Evolutionary conservation across 805 yeast species (phyloP).

Genomic region (Spathaspora hagerdaliae): DNA sequence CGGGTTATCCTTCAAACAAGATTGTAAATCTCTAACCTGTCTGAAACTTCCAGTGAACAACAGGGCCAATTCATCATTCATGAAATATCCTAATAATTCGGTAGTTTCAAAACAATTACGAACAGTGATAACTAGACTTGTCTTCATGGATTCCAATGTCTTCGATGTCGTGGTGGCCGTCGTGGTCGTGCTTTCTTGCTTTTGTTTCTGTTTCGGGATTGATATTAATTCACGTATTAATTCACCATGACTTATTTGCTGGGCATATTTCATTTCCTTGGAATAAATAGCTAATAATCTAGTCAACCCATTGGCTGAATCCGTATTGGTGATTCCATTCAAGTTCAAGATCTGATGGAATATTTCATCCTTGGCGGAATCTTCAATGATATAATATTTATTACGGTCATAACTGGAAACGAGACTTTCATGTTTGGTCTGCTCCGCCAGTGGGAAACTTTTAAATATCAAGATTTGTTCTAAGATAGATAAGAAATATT

Average conservation of each 20-base stretch:
- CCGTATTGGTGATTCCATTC: slow-evolving; percentile 36
- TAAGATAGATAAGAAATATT: slow-evolving; percentile 50
- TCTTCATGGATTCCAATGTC: slow-evolving; percentile 9
- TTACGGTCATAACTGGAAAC: slow-evolving; percentile 3
- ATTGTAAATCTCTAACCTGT: slow-evolving; percentile 40
- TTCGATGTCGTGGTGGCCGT: no score
- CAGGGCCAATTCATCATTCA: slow-evolving; percentile 48
- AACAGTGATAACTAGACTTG: slow-evolving; percentile 40
- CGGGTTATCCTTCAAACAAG: slow-evolving; percentile 47
- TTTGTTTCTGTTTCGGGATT: background rate
- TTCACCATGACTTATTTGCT: slow-evolving; percentile 42
- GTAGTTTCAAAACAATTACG: slow-evolving; percentile 70
- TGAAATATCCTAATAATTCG: slow-evolving; percentile 43
- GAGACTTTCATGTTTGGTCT: slow-evolving; percentile 14
- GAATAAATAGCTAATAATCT: slow-evolving; percentile 54
- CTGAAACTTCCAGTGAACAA: slow-evolving; percentile 30
- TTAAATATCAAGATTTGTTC: slow-evolving; percentile 53
- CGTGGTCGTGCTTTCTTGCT: background rate
- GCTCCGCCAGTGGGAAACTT: slow-evolving; percentile 45
- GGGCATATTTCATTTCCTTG: slow-evolving; percentile 36
- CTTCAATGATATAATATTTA: slow-evolving; percentile 15
- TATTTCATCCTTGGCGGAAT: slow-evolving; percentile 23
- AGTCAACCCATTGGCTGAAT: slow-evolving; percentile 51
- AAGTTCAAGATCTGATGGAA: slow-evolving; percentile 43
- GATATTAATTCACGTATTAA: slow-evolving; percentile 30